These are phyloP conservation scores for Sporothrix luriei DNA, from an alignment of 2,329 filamentous ascomycete genomes.

Conservation along the genomic window DNA sequence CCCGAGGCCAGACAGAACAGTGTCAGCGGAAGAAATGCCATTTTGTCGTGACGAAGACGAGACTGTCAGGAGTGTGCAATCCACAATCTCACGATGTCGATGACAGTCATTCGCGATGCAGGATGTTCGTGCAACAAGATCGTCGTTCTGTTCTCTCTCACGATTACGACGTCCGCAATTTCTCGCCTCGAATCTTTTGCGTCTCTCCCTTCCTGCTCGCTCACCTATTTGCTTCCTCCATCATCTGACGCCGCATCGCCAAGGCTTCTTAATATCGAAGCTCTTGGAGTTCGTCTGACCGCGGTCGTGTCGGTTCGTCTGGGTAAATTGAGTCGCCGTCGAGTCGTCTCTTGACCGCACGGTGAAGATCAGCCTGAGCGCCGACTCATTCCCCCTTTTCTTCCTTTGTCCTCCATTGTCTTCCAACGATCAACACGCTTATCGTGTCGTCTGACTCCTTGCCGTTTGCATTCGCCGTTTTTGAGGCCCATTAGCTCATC, in stretches of 20 bases:
- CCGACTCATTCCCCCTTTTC: background rate
- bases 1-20: background rate
- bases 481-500: no score
- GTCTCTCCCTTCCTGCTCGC: background rate
- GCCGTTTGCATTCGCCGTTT: no score
- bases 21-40: background rate
- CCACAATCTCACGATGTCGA: no score
- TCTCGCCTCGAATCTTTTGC: background rate
- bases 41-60: background rate
- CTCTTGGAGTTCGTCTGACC: background rate
- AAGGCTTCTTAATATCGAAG: slow-evolving; percentile 3
- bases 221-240: background rate
- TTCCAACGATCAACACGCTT: no score
- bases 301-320: background rate
- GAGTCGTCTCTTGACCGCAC: background rate
- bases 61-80: no score
- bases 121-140: background rate
- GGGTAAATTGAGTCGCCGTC: background rate
- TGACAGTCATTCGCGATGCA: background rate
- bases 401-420: background rate
- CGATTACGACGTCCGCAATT: background rate
- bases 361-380: no score
- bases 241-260: background rate
- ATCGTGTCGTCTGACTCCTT: no score
- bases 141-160: background rate